Evolutionary conservation across 2,329 filamentous ascomycete genomes (phyloP).

Genomic region (Beauveria bassiana): DNA sequence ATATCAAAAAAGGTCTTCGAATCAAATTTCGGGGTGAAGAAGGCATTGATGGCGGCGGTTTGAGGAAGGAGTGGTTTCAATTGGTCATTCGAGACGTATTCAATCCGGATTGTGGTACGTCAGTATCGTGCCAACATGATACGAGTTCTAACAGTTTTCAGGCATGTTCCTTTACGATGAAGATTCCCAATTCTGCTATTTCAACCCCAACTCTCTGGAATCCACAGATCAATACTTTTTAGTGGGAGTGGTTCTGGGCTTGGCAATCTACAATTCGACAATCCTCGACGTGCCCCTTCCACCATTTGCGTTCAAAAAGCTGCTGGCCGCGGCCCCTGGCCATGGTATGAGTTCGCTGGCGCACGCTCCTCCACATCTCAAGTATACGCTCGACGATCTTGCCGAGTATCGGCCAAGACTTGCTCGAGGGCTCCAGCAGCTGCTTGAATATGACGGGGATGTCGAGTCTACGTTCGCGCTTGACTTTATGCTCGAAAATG

Average conservation of each 20-base stretch:
- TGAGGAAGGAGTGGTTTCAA: constrained; percentile 92
- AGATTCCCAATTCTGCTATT: constrained; percentile 85
- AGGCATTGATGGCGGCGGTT: constrained; percentile 80
- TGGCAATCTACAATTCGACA: constrained; percentile 92
- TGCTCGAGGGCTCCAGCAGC: constrained; percentile 64
- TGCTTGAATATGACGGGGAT: constrained; percentile 78
- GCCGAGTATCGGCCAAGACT: constrained; percentile 73
- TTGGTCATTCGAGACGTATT: constrained; percentile 84
- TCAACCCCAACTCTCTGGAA: constrained; percentile 84
- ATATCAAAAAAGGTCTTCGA: constrained; percentile 82
- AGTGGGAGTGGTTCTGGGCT: constrained; percentile 76
- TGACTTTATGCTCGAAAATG: constrained; percentile 70
- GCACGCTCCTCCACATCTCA: constrained; percentile 55
- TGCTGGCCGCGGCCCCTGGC: constrained; percentile 68
- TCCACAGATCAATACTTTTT: constrained; percentile 88
- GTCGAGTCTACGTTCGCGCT: constrained; percentile 74
- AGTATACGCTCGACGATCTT: constrained; percentile 71
- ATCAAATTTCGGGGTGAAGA: constrained; percentile 86
- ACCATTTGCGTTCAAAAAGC: constrained; percentile 81
- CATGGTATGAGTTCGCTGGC: constrained; percentile 46
- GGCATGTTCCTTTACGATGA: constrained; percentile 92
- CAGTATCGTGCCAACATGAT: not conserved
- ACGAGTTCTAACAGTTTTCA: constrained; percentile 25
- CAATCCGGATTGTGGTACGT: constrained; percentile 77
- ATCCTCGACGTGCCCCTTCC: constrained; percentile 84